Evolutionary conservation across 768 basidiomycete genomes (phyloP), one percentile per base, ranked within the genome.

Genomic region (Rossbeevera mucosa): DNA sequence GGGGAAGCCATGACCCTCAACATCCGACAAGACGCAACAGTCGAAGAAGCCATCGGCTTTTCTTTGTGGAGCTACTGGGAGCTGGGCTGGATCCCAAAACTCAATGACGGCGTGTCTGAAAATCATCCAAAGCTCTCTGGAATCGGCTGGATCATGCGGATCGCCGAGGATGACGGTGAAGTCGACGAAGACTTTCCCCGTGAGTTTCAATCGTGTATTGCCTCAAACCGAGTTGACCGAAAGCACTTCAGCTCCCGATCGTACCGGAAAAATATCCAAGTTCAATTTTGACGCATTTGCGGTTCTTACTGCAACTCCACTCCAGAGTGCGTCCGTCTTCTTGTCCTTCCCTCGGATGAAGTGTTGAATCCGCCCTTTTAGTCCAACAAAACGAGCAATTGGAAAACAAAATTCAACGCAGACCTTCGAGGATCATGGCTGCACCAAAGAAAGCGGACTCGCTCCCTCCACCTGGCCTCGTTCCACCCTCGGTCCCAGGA

Each of bases 101-200:
- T 96, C 18, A 83, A 89, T 55, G 86, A 86, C 47, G 86, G 76
- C 20, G 56, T 84, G 47, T 73, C 66, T 30, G 81, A 82, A 55
- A 79, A 82, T 24, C 86, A 90, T 56, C 77, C 80, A 29, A 82
- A 78, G 60, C 72, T 91, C 44, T 86, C 83, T 42, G 88, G 91
- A 0, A 76, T 89, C 4, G 93, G 91, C 1, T 99, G 96, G 95
- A 85, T 91, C 33, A 67, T 99, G 71, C 76, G 92, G 53, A 93
- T 98, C 50, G 90, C 93, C 1, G 96, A 99, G 62, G 91, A 94
- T 42, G 94, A 98, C 66, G 96, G 96, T 14, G 95, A 97, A 68
- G 92, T 98, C 1, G 96, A 99, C 65, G 96, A 97, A 66, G 96
- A 99, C 72, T 98, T 94, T 64, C 96, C 95, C 21, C 89, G 94